Percentiles rank a stretch among this genome's conserved stretches.
phyloP scores from a whole-genome alignment of 2,329 filamentous ascomycete species.

The Corynespora cassiicola region DNA sequence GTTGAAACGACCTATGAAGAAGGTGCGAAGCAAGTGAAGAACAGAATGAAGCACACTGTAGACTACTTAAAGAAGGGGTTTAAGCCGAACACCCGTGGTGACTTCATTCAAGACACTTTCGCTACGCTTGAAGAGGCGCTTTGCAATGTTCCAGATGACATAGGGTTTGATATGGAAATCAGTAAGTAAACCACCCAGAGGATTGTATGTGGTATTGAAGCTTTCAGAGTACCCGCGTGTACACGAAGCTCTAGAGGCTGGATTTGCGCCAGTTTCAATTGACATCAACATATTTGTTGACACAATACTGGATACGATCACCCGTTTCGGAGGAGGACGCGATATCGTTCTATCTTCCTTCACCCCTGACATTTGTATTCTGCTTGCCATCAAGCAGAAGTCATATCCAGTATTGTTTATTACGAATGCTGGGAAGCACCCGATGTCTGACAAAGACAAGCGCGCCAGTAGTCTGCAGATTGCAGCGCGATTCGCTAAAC shows the following conservation, averaged over 20 bases:
- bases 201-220: neutral
- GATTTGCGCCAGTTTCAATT: constrained; percentile 43
- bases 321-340: constrained; percentile 24
- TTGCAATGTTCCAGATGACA: constrained; percentile 36
- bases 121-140: constrained; percentile 49
- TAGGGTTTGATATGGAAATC: constrained; percentile 52
- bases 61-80: constrained; percentile 48
- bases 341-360: constrained; percentile 47
- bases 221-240: constrained; percentile 49
- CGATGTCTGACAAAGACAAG: constrained; percentile 20
- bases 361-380: constrained; percentile 43
- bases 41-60: constrained; percentile 46
- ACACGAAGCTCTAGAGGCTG: constrained; percentile 44
- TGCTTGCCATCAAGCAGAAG: constrained; percentile 39
- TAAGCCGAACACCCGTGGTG: constrained; percentile 48
- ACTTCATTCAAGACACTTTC: constrained; percentile 47
- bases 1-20: constrained; percentile 4
- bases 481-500: constrained; percentile 47
- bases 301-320: constrained; percentile 40
- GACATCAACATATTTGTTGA: constrained; percentile 51
- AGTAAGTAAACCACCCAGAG: constrained; percentile 34
- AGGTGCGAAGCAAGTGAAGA: constrained; percentile 6
- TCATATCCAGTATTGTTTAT: constrained; percentile 43
- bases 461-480: constrained; percentile 46
- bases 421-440: constrained; percentile 33